Conservation (phyloP, 441 rosid species). For the Adansonia rubrostipa region DNA sequence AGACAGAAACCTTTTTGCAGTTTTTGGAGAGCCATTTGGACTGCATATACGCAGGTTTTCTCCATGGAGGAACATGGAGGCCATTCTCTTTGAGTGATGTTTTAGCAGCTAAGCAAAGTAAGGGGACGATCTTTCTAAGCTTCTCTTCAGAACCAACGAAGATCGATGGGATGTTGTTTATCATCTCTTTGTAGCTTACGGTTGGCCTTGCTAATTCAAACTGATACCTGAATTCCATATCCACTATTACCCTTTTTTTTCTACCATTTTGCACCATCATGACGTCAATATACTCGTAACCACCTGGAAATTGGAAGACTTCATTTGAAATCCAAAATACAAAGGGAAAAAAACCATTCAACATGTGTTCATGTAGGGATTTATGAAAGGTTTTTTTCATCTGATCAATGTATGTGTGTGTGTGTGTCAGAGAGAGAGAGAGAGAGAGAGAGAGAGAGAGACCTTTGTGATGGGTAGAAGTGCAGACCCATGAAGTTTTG, state of each 20-base stretch:
- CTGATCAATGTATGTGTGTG: background rate
- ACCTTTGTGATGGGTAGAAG: conserved; percentile 45
- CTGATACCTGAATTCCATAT: conserved; percentile 54
- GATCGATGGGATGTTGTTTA: conserved; percentile 40
- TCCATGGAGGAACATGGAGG: conserved; percentile 68
- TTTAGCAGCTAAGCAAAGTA: conserved; percentile 53
- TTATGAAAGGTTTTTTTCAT: background rate
- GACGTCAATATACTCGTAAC: conserved; percentile 55
- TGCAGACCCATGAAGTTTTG: conserved; percentile 51
- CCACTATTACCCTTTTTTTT: conserved; percentile 48
- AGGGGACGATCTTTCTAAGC: conserved; percentile 45
- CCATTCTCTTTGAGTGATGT: conserved; percentile 53
- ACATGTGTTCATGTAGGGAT: background rate
- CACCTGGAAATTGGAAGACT: conserved; percentile 35
- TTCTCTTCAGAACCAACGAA: conserved; percentile 54
- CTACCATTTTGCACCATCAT: conserved; percentile 31
- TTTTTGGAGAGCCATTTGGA: conserved; percentile 63
- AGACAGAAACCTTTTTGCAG: conserved; percentile 41
- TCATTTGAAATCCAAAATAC: background rate
- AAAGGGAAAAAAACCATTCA: background rate
- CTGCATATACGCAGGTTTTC: conserved; percentile 56
- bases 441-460: background rate
- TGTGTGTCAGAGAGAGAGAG: background rate
- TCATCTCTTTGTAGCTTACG: conserved; percentile 40
- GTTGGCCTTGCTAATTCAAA: conserved; percentile 60